phyloP scores from a whole-genome alignment of 805 yeast species.

The Dipodascus geniculatus region DNA sequence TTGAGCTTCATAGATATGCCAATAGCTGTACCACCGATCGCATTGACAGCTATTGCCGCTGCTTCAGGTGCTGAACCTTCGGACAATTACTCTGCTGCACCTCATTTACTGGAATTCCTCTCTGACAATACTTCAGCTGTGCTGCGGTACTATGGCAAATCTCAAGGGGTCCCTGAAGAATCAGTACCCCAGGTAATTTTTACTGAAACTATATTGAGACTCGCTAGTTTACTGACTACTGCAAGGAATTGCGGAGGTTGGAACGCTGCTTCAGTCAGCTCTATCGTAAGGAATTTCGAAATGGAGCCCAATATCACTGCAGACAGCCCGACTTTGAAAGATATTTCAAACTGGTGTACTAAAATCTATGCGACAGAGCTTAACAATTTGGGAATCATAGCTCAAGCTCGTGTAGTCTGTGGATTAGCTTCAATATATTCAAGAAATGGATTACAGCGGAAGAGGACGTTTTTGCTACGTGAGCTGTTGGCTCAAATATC shows the following conservation, averaged over 20 bases:
- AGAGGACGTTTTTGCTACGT: slow-evolving; percentile 57
- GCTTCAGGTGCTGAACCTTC: background rate
- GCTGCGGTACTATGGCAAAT: slow-evolving; percentile 32
- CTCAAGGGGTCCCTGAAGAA: slow-evolving; percentile 53
- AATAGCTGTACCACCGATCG: slow-evolving; percentile 26
- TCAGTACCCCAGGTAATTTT: slow-evolving; percentile 73
- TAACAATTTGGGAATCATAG: slow-evolving; percentile 33
- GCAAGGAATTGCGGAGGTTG: slow-evolving; percentile 40
- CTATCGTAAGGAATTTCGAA: slow-evolving; percentile 33
- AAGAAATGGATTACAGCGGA: slow-evolving; percentile 49
- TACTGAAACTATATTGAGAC: slow-evolving; percentile 58
- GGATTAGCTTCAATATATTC: slow-evolving; percentile 55
- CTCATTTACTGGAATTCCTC: slow-evolving; percentile 15
- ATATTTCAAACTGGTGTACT: slow-evolving; percentile 39
- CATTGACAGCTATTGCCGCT: slow-evolving; percentile 8
- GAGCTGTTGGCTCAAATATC: slow-evolving; percentile 40
- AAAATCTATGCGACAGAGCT: slow-evolving; percentile 36
- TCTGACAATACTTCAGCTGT: slow-evolving; percentile 23
- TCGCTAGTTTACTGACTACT: slow-evolving; percentile 45
- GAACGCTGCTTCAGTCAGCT: slow-evolving; percentile 30
- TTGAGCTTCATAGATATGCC: slow-evolving; percentile 45
- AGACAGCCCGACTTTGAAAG: slow-evolving; percentile 23
- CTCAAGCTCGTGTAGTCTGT: slow-evolving; percentile 53
- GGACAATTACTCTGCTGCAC: slow-evolving; percentile 5
- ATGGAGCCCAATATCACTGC: slow-evolving; percentile 16